Percentiles rank a stretch among this genome's conserved stretches.
These are phyloP conservation scores for Candida corydali DNA, from an alignment of 805 yeast genomes.

Conservation along the genomic window DNA sequence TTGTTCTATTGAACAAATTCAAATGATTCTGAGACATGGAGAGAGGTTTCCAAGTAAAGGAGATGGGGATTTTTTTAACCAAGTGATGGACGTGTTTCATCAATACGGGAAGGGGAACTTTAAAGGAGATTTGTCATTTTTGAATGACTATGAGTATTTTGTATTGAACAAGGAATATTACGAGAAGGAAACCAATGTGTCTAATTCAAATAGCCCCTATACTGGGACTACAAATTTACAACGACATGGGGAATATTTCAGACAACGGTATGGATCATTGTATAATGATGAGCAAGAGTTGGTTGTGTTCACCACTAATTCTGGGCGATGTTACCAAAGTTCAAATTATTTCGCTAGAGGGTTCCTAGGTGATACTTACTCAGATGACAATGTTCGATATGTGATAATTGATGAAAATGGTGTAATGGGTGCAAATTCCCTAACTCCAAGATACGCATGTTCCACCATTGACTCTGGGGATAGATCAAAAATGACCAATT, in stretches of 20 bases:
- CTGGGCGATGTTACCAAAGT: conserved; percentile 52
- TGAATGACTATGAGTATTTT: conserved; percentile 52
- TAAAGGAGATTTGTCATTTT: conserved; percentile 50
- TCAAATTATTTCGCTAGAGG: conserved; percentile 57
- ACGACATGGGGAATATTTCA: conserved; percentile 46
- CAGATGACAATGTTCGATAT: conserved; percentile 24
- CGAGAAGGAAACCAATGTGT: conserved; percentile 50
- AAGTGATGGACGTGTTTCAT: conserved; percentile 22
- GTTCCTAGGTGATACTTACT: conserved; percentile 46
- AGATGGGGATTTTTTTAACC: conserved; percentile 24
- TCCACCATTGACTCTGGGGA: conserved; percentile 24
- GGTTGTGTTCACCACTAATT: conserved; percentile 53
- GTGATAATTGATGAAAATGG: conserved; percentile 45
- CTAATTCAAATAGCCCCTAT: conserved; percentile 41
- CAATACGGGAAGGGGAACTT: conserved; percentile 22
- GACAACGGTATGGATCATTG: conserved; percentile 47
- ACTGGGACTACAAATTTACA: conserved; percentile 50
- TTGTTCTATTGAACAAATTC: conserved; percentile 63
- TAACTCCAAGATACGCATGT: conserved; percentile 52
- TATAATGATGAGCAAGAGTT: conserved; percentile 31
- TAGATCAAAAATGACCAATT: conserved; percentile 11
- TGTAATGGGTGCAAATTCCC: conserved; percentile 52
- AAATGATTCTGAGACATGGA: conserved; percentile 71
- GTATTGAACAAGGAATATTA: conserved; percentile 31
- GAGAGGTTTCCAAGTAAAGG: conserved; percentile 54